phyloP scores from a whole-genome alignment of 768 basidiomycete genomes.

The Daedaleopsis nitida region DNA sequence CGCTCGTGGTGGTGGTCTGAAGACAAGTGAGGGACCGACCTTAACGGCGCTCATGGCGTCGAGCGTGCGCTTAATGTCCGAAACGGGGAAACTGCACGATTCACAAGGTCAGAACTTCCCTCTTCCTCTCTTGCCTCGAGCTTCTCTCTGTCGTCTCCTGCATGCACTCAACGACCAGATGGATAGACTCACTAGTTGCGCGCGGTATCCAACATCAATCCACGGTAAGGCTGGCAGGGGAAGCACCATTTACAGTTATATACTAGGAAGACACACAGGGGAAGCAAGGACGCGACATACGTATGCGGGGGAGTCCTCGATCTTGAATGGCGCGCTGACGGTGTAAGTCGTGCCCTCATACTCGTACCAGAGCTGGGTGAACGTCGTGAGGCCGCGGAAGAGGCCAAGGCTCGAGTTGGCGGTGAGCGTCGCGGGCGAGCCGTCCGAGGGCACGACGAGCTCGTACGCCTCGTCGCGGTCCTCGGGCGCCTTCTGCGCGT shows the following conservation, averaged over 20 bases:
- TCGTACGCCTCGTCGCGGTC: constrained; percentile 62
- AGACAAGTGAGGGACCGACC: constrained; percentile 9
- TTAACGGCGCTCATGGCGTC: constrained; percentile 63
- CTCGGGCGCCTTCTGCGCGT: constrained; percentile 52
- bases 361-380: constrained; percentile 65
- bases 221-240: constrained; percentile 61
- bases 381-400: constrained; percentile 75
- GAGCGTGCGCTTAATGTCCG: constrained; percentile 66
- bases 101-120: no score
- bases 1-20: no score
- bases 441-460: constrained; percentile 55
- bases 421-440: constrained; percentile 51
- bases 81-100: constrained; percentile 55
- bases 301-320: constrained; percentile 67
- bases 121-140: no score
- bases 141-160: not conserved
- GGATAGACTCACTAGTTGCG: constrained; percentile 61
- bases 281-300: constrained; percentile 38
- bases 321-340: constrained; percentile 55
- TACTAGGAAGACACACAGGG: no score
- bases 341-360: constrained; percentile 50
- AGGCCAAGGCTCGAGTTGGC: constrained; percentile 71
- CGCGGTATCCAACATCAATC: constrained; percentile 80
- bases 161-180: not conserved
- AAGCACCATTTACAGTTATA: not conserved